Base-by-base conservation (phyloP, 495 filamentous ascomycete genomes). In the Penicillium taxi region DNA sequence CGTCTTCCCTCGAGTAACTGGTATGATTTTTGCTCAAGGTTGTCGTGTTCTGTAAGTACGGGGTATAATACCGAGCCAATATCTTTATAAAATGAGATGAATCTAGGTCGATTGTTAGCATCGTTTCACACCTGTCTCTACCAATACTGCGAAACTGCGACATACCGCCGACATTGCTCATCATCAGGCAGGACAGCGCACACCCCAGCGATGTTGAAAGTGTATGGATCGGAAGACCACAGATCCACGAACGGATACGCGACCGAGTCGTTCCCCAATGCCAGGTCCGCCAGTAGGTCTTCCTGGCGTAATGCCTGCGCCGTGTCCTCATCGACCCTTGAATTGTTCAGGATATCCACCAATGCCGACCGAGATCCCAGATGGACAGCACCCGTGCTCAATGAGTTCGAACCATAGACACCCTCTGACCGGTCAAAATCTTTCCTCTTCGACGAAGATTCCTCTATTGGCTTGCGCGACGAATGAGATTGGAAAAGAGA, bases 41-140 rank as follows among this genome's bases (percentile, higher is more conserved):
- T 64, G 25, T 77, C 70, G 17, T 84, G 66, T 50, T 89, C 80
- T 21, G 79, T 71, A 22, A 93, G 70, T 11, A 85, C 84, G 3
- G 84, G 82, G 70, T 84, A 93, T 44, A 89, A 76, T 7, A 84
- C 80, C 24, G 83, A 76, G 4, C 82, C 76, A 9, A 84, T 83
- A 43, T 87, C 80, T 56, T 74, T 79, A 63, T 89, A 93, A 23
- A 73, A 79, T 20, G 70, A 61, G 42, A 90, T 79, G 26, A 86
- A 72, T 42, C 80, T 86, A 34, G 23, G 19, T 12, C 6, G 23
- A 16, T 13, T 9, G 21, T 39, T 18, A 39, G 37, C 37, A 25
- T 39, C 26, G 8, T n/a, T 29, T 12, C 7, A 9, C 13, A 4
- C n/a, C 21, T 31, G n/a, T n/a, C n/a, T n/a, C n/a, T n/a, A n/a